Percentiles rank a stretch among this genome's conserved stretches.
Evolutionary conservation across 129 eudicot species (phyloP).

Genomic region (Kitagawia praeruptora): DNA sequence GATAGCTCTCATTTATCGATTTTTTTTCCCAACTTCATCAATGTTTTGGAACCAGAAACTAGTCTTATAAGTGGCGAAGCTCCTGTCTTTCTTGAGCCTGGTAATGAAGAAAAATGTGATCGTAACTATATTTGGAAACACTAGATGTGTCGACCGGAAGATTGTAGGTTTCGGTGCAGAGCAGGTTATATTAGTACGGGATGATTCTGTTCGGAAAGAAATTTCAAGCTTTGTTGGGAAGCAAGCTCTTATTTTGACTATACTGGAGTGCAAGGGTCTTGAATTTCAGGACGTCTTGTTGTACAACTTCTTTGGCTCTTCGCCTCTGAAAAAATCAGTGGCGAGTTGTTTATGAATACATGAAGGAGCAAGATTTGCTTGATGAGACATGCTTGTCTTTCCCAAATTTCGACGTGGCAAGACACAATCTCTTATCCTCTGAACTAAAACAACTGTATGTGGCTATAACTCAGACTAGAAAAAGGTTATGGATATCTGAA

Average conservation of each 20-base stretch:
- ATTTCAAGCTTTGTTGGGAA: constrained; percentile 46
- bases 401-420: constrained; percentile 43
- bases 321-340: constrained; percentile 56
- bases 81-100: no score
- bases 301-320: constrained; percentile 77
- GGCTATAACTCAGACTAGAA: constrained; percentile 81
- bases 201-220: constrained; percentile 46
- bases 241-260: constrained; percentile 63
- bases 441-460: constrained; percentile 73
- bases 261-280: constrained; percentile 84
- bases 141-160: no score
- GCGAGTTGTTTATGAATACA: constrained; percentile 64
- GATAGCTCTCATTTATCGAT: no score
- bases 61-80: no score
- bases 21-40: no score
- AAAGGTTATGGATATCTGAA: constrained; percentile 81
- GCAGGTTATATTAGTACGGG: no score
- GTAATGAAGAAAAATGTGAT: no score
- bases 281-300: constrained; percentile 85
- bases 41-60: no score
- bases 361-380: constrained; percentile 46
- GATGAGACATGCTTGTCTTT: constrained; percentile 33
- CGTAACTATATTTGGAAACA: no score
- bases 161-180: no score
- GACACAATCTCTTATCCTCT: constrained; percentile 60